phyloP scores from a whole-genome alignment of 305 asterid genomes.

The Fraxinus greggii region DNA sequence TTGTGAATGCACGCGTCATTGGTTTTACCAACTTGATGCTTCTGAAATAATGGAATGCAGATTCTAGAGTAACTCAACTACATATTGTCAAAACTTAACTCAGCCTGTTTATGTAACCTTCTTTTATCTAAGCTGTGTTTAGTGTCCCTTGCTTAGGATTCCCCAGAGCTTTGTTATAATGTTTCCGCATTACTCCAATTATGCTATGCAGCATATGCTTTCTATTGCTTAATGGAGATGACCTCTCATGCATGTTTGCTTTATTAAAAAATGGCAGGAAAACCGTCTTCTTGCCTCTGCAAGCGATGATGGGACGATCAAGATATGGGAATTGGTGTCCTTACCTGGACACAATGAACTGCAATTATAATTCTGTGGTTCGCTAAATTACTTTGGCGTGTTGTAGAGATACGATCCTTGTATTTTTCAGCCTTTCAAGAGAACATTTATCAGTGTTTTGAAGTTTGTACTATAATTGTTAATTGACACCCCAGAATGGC shows the following conservation, averaged over 20 bases:
- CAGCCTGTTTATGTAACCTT: background rate
- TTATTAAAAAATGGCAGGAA: slow-evolving; percentile 30
- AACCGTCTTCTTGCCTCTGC: slow-evolving; percentile 42
- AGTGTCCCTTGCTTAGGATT: background rate
- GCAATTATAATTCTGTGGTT: background rate
- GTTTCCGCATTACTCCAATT: background rate
- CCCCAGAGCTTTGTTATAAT: background rate
- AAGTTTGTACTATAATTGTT: background rate
- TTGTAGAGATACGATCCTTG: background rate
- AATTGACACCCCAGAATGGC: background rate
- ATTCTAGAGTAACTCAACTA: background rate
- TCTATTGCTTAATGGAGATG: background rate
- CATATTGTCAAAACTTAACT: background rate
- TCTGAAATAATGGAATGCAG: background rate
- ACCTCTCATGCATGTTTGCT: background rate
- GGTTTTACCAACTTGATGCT: background rate
- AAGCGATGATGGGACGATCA: slow-evolving; percentile 45
- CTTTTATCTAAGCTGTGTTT: background rate
- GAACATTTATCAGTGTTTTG: background rate
- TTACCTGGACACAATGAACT: background rate
- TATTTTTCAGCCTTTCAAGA: background rate
- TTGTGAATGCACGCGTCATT: background rate
- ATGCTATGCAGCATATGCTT: background rate
- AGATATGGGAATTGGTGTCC: slow-evolving; percentile 43
- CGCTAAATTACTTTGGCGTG: background rate